A percentile compares a stretch with the other conserved stretches of the same genome.
These are phyloP conservation scores for Trametes maxima DNA, from an alignment of 768 basidiomycete species.

Conservation along the genomic window DNA sequence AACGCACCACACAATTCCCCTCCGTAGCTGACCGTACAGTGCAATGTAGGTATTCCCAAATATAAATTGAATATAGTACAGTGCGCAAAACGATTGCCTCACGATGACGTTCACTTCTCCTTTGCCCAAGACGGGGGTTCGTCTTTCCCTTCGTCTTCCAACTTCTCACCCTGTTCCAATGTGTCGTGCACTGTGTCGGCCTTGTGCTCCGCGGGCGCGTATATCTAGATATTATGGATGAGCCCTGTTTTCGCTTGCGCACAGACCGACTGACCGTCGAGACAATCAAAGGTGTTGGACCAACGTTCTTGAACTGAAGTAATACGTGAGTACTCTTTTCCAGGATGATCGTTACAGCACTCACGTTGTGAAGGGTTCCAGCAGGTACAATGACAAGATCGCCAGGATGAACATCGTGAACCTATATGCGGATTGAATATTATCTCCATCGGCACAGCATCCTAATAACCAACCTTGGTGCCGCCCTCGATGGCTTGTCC, in stretches of 20 bases:
- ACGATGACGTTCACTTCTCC: slow-evolving; percentile 3
- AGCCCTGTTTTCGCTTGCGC: too few relatives aligned
- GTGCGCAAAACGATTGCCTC: background rate
- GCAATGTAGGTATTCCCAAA: too few relatives aligned
- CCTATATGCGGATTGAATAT: slow-evolving; percentile 9
- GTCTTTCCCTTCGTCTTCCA: slow-evolving; percentile 34
- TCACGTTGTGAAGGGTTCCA: slow-evolving; percentile 26
- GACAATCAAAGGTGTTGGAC: slow-evolving; percentile 30
- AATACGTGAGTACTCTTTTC: background rate
- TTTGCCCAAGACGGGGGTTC: slow-evolving; percentile 32
- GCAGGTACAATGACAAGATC: slow-evolving; percentile 34
- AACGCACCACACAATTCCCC: too few relatives aligned
- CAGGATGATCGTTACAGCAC: background rate
- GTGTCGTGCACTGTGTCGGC: slow-evolving; percentile 32
- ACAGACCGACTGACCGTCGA: slow-evolving; percentile 25
- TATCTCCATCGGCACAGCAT: background rate
- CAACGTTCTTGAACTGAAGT: slow-evolving; percentile 31
- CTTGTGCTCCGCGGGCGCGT: slow-evolving; percentile 35
- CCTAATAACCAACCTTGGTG: background rate
- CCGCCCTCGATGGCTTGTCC: slow-evolving; percentile 29
- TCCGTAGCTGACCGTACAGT: too few relatives aligned
- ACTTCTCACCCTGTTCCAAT: slow-evolving; percentile 31
- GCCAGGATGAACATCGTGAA: slow-evolving; percentile 24
- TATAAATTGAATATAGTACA: too few relatives aligned
- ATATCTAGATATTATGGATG: slow-evolving; percentile 22